Percentiles rank a stretch among this genome's conserved stretches.
These are phyloP conservation scores for Vanilla planifolia DNA, from an alignment of 106 monocot genomes.

Conservation along the genomic window DNA sequence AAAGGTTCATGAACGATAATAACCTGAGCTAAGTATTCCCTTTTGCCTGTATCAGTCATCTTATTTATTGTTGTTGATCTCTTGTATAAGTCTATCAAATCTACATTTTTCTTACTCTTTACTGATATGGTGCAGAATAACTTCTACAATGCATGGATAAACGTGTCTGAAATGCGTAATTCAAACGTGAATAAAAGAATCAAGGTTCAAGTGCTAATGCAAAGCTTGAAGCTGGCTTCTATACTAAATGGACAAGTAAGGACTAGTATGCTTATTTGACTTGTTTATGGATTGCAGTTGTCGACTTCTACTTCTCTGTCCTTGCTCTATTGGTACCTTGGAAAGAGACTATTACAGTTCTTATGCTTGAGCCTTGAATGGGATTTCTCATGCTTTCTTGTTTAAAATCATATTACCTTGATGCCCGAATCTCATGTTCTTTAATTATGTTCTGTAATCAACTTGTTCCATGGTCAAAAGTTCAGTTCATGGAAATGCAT, in stretches of 20 bases:
- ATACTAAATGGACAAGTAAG: constrained; percentile 72
- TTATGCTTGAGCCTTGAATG: no score
- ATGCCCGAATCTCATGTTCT: no score
- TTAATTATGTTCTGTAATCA: no score
- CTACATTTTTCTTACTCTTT: not conserved
- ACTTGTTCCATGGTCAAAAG: no score
- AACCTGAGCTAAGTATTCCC: not conserved
- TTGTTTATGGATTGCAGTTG: not conserved
- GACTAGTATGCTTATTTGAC: not conserved
- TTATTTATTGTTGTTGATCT: not conserved
- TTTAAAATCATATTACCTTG: no score
- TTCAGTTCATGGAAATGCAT: no score
- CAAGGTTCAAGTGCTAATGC: constrained; percentile 41
- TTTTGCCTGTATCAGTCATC: no score
- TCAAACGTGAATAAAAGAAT: constrained; percentile 38
- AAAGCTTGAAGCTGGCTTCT: constrained; percentile 50
- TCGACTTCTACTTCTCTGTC: no score
- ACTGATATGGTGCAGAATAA: constrained; percentile 41
- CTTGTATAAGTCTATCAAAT: not conserved
- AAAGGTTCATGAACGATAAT: not conserved
- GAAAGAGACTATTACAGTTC: no score
- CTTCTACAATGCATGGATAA: constrained; percentile 49
- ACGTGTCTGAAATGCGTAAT: constrained; percentile 43
- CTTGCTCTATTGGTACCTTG: no score
- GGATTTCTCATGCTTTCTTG: no score